A percentile compares a stretch with the other conserved stretches of the same genome.
These are phyloP conservation scores for Trametes polyzona DNA, from an alignment of 1,284 basidiomycete species.

Conservation along the genomic window DNA sequence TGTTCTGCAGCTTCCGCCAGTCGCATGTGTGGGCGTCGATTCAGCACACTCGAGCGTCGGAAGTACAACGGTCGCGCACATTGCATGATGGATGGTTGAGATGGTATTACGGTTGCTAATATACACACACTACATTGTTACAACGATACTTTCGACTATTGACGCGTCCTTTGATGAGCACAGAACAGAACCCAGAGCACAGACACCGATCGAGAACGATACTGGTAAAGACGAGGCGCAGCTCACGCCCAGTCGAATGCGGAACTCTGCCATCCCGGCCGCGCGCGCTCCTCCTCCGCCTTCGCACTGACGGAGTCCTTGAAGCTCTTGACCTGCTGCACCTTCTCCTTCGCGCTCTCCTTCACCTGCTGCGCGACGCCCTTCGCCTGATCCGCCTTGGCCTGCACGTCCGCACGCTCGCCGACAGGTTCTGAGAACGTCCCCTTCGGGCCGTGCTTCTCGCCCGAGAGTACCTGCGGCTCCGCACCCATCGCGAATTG, in stretches of 20 bases:
- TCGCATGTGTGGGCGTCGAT: no score
- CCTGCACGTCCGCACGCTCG: constrained; percentile 32
- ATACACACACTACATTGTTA: no score
- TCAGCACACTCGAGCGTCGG: no score
- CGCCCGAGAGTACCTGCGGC: constrained; percentile 66
- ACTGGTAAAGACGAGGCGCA: no score
- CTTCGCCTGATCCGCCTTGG: constrained; percentile 19
- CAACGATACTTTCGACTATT: no score
- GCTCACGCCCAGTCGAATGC: constrained; percentile 47
- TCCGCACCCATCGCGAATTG: constrained; percentile 68
- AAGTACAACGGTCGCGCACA: no score
- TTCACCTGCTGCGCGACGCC: constrained; percentile 36
- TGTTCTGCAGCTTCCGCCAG: no score
- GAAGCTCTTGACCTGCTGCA: constrained; percentile 49
- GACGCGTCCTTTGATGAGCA: no score
- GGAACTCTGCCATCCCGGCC: constrained; percentile 52
- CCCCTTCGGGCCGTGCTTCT: constrained; percentile 66
- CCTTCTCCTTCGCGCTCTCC: constrained; percentile 41
- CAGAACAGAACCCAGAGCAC: no score
- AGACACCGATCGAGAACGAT: no score
- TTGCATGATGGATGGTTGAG: no score
- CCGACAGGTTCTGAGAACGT: constrained; percentile 51
- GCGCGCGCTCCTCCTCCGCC: constrained; percentile 43
- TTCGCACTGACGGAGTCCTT: constrained; percentile 49
- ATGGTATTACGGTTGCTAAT: no score